Conservation (phyloP, 2,329 filamentous ascomycete species). For the Penicillium oxalicum region DNA sequence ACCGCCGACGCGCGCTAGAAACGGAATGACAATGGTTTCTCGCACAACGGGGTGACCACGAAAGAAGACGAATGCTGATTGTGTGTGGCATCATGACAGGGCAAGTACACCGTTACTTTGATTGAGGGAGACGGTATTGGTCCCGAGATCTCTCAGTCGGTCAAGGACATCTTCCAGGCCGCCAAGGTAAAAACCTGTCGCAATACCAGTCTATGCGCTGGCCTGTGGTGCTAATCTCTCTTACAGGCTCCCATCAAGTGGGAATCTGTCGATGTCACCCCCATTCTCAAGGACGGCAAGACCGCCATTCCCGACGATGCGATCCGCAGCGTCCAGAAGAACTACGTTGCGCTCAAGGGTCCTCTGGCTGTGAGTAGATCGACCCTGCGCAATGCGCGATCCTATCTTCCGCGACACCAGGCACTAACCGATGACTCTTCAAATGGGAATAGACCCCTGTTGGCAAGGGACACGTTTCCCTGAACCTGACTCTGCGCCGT, state of each 20-base stretch:
- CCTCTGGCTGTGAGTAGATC: slow-evolving; percentile 72
- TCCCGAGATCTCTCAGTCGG: slow-evolving; percentile 92
- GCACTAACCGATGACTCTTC: slow-evolving; percentile 21
- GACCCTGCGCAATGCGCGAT: background rate
- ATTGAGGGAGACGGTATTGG: slow-evolving; percentile 99
- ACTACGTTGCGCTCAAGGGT: slow-evolving; percentile 97
- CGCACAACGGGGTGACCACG: slow-evolving; percentile 2
- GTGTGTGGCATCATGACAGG: slow-evolving; percentile 47
- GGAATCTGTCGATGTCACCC: slow-evolving; percentile 96
- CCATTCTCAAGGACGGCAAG: slow-evolving; percentile 87
- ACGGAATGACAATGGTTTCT: background rate
- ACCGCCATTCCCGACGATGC: slow-evolving; percentile 89
- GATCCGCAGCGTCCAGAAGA: slow-evolving; percentile 87
- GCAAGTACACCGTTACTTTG: slow-evolving; percentile 90
- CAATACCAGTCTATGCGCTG: slow-evolving; percentile 1
- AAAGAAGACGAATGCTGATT: slow-evolving; percentile 9
- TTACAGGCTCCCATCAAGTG: slow-evolving; percentile 80
- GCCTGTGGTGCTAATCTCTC: slow-evolving; percentile 27
- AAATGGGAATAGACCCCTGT: slow-evolving; percentile 66
- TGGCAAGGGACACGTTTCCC: slow-evolving; percentile 97
- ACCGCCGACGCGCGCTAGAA: slow-evolving; percentile 13
- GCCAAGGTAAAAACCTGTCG: slow-evolving; percentile 61
- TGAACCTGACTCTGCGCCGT: slow-evolving; percentile 95
- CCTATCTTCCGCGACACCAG: background rate
- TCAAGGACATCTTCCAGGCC: slow-evolving; percentile 97